Evolutionary conservation across 2,329 filamentous ascomycete genomes (phyloP), one percentile per base, ranked within the genome.

Genomic region (Exophiala alcalophila): DNA sequence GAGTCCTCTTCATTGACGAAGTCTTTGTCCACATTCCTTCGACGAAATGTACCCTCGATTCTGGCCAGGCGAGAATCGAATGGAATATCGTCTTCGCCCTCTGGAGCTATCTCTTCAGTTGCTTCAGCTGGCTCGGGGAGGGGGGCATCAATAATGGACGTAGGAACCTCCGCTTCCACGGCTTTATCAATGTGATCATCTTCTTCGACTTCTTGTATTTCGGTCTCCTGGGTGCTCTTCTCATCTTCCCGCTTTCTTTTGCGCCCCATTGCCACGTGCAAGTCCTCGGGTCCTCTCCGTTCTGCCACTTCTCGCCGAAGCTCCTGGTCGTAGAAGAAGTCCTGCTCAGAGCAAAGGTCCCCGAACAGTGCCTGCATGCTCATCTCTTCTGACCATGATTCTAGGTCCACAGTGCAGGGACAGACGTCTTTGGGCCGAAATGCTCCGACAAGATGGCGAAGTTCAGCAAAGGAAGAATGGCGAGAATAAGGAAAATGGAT

Each of bases 391-490:
- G 68, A 67, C 89, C 89, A 96, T 1, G 67, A 66, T 0, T 63
- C 56, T 11, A 74, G 64, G 47, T 87, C 74, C 2, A 84, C 78
- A 0, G 88, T 94, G 58, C 89, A 95, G 0, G 90, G 88, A 69
- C 84, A 85, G 2, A 96, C 70, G 55, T 96, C 88, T 31, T 67
- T 78, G 0, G 89, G 89, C 19, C 68, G 76, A 55, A 96, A 85
- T 0, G 72, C 70, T 3, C 70, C 61, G 1, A 95, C 71, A 1
- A 96, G 67, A 39, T 80, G 66, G 50, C 86, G 84, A 2, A 94
- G 74, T 60, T 96, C 91, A 0, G 72, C 68, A 47, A 92, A 91
- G 0, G 87, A 94, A 0, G 91, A 94, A 62, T 97, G 91, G 1
- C 91, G 78, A 0, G 91, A 91, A 59, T 90, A 96, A 0, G 90